These are phyloP conservation scores for Malassezia brasiliensis DNA, from an alignment of 1,284 basidiomycete genomes.

Conservation along the genomic window DNA sequence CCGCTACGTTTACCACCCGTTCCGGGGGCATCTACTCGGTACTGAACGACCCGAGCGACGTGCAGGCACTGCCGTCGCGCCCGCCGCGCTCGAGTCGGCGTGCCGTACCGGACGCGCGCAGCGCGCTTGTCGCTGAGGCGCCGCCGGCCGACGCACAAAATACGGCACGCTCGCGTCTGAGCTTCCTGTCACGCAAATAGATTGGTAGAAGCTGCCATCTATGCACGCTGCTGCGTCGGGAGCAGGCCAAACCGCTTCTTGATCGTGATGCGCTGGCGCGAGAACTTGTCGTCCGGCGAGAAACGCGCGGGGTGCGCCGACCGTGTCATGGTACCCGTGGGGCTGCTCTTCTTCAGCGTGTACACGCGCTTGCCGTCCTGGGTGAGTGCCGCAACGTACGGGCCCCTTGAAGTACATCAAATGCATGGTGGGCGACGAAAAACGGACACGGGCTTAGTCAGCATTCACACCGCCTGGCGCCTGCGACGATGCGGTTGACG, in stretches of 20 bases:
- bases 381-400: constrained; percentile 22
- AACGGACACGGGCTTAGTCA: too few species aligned
- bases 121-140: background rate
- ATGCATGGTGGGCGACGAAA: constrained; percentile 42
- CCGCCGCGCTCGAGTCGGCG: background rate
- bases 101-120: background rate
- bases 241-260: constrained; percentile 45
- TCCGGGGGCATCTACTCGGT: background rate
- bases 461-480: background rate
- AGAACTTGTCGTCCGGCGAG: constrained; percentile 49
- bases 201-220: background rate
- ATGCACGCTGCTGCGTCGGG: constrained; percentile 20
- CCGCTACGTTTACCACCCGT: background rate
- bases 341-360: constrained; percentile 44
- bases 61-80: background rate
- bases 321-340: constrained; percentile 38
- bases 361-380: constrained; percentile 46
- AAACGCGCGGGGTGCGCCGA: constrained; percentile 46
- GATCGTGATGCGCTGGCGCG: constrained; percentile 43
- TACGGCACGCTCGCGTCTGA: background rate
- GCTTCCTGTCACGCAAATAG: background rate
- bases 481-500: background rate
- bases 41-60: constrained; percentile 3
- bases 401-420: constrained; percentile 45
- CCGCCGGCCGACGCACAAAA: background rate